Evolutionary conservation across 495 filamentous ascomycete genomes (phyloP).

Genomic region (Margaritispora aquatica): DNA sequence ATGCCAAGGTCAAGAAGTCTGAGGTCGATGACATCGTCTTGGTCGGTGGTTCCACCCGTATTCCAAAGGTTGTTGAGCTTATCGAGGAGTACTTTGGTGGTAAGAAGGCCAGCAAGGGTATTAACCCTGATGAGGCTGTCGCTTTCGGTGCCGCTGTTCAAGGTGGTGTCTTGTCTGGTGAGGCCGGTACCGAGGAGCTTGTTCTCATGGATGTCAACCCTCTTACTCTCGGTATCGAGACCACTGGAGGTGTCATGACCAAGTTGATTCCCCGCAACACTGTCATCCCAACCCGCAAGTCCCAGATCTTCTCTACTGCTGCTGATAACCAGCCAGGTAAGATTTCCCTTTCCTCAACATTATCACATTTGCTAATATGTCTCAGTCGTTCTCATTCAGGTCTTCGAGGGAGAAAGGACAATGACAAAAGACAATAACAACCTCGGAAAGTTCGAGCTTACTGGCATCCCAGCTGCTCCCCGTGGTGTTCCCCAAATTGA

Average conservation of each 20-base stretch:
- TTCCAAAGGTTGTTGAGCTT: conserved; percentile 91
- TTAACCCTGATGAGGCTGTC: conserved; percentile 98
- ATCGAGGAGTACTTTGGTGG: conserved; percentile 93
- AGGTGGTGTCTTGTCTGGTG: conserved; percentile 88
- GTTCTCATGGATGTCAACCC: conserved; percentile 99
- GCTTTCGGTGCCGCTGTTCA: conserved; percentile 97
- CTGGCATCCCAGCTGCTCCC: conserved; percentile 87
- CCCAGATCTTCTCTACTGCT: conserved; percentile 95
- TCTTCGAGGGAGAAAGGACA: conserved; percentile 92
- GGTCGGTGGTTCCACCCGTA: conserved; percentile 91
- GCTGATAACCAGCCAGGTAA: conserved; percentile 84
- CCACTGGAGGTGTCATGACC: conserved; percentile 97
- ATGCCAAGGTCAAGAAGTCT: conserved; percentile 83
- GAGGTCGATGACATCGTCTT: conserved; percentile 86
- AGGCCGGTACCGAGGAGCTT: conserved; percentile 67
- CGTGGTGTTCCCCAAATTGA: conserved; percentile 97
- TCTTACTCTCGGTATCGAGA: conserved; percentile 96
- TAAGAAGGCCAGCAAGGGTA: conserved; percentile 96
- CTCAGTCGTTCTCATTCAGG: conserved; percentile 85
- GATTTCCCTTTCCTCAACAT: neutral
- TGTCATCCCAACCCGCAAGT: conserved; percentile 92
- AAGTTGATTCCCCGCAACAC: conserved; percentile 95
- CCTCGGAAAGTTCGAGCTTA: conserved; percentile 96
- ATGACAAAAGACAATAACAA: conserved; percentile 92
- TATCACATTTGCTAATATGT: neutral